Percentiles rank a stretch among this genome's conserved stretches.
These are phyloP conservation scores for Erythrophleum ivorense DNA, from an alignment of 331 rosid species.

Conservation along the genomic window DNA sequence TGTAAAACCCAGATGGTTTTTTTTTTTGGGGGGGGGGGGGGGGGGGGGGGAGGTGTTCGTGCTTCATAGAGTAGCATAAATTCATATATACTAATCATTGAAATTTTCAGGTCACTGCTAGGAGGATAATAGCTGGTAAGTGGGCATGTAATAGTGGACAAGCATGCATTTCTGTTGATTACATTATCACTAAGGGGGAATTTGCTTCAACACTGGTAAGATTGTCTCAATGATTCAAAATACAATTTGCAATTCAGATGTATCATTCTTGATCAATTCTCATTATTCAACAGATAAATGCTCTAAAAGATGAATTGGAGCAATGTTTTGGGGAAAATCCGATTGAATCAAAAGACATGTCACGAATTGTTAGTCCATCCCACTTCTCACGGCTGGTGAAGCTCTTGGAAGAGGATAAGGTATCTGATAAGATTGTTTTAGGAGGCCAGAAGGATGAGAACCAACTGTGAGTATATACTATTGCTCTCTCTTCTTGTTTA, in stretches of 20 bases:
- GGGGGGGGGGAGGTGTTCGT: background rate
- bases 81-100: conserved; percentile 10
- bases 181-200: conserved; percentile 75
- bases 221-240: conserved; percentile 16
- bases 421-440: conserved; percentile 67
- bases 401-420: conserved; percentile 72
- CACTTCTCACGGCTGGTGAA: conserved; percentile 66
- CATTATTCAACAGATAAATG: conserved; percentile 56
- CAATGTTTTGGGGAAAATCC: conserved; percentile 64
- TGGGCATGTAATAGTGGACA: conserved; percentile 90
- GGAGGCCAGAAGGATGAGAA: conserved; percentile 81
- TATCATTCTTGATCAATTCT: conserved; percentile 23
- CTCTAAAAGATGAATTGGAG: conserved; percentile 59
- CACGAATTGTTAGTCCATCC: conserved; percentile 65
- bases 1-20: background rate
- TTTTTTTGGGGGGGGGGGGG: no score
- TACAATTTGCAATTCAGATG: background rate
- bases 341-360: conserved; percentile 62
- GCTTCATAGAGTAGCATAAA: background rate
- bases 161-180: conserved; percentile 82
- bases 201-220: conserved; percentile 79
- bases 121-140: conserved; percentile 80
- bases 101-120: conserved; percentile 64
- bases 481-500: conserved; percentile 15
- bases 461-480: conserved; percentile 54